A percentile compares a stretch with the other conserved stretches of the same genome.
These are phyloP conservation scores for Podaxis sp. DNA, from an alignment of 768 basidiomycete genomes.

Conservation along the genomic window DNA sequence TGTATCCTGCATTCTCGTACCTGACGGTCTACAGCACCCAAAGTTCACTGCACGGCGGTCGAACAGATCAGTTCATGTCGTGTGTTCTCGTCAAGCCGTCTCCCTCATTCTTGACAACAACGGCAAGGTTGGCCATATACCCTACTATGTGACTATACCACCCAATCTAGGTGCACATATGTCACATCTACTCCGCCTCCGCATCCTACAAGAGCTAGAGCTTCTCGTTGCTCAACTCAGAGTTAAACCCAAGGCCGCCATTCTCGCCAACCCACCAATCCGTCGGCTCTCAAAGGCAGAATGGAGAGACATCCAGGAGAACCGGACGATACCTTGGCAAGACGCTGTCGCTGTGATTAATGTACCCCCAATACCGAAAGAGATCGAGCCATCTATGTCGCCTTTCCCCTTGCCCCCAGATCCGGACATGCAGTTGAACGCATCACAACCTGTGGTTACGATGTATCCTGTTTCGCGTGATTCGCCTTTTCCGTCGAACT, in stretches of 20 bases:
- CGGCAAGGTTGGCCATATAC: slow-evolving; percentile 27
- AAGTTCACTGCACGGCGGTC: slow-evolving; percentile 50
- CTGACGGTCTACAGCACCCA: slow-evolving; percentile 68
- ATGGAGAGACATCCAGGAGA: slow-evolving; percentile 47
- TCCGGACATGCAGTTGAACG: slow-evolving; percentile 13
- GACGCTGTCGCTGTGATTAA: slow-evolving; percentile 68
- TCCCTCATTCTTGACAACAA: slow-evolving; percentile 36
- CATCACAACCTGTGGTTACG: slow-evolving; percentile 31
- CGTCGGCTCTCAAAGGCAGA: slow-evolving; percentile 67
- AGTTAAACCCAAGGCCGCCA: slow-evolving; percentile 19
- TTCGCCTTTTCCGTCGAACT: slow-evolving; percentile 4
- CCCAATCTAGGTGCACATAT: slow-evolving; percentile 55
- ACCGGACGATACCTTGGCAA: slow-evolving; percentile 46
- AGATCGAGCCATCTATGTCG: slow-evolving; percentile 40
- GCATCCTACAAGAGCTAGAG: slow-evolving; percentile 75
- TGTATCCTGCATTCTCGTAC: slow-evolving; percentile 26
- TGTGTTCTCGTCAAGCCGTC: slow-evolving; percentile 59
- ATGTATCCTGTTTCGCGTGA: slow-evolving; percentile 21
- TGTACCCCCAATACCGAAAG: slow-evolving; percentile 61
- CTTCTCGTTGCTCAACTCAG: slow-evolving; percentile 50
- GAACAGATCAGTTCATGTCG: slow-evolving; percentile 50
- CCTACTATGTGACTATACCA: slow-evolving; percentile 33
- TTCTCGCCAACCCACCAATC: slow-evolving; percentile 37
- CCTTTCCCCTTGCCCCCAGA: slow-evolving; percentile 30
- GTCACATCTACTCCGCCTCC: slow-evolving; percentile 64